Evolutionary conservation across 371 early-diverging fungal genomes (phyloP).

Genomic region (Conidiobolus coronatus): DNA sequence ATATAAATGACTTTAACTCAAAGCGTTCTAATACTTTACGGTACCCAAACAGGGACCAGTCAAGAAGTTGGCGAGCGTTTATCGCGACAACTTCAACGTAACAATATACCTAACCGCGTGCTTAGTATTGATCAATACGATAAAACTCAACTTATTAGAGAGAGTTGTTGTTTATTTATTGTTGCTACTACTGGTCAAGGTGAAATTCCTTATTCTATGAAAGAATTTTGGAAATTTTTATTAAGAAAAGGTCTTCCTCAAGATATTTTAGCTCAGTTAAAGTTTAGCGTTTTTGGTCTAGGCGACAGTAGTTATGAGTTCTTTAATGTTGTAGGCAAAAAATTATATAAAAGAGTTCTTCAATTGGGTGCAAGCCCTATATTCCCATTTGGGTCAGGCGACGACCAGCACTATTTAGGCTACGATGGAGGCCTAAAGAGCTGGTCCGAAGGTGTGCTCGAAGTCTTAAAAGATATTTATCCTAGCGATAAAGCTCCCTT

Average conservation of each 20-base stretch:
- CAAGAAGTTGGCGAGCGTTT: slow-evolving; percentile 60
- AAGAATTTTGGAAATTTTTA: slow-evolving; percentile 75
- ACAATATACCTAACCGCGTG: slow-evolving; percentile 26
- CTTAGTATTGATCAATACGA: slow-evolving; percentile 63
- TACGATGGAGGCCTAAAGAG: slow-evolving; percentile 62
- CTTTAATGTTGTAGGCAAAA: slow-evolving; percentile 91
- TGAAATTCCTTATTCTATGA: slow-evolving; percentile 79
- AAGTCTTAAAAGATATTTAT: slow-evolving; percentile 20
- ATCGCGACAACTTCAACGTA: slow-evolving; percentile 43
- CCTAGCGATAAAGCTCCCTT: not conserved
- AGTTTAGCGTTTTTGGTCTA: slow-evolving; percentile 75
- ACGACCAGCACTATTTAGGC: slow-evolving; percentile 94
- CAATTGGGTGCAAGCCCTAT: slow-evolving; percentile 74
- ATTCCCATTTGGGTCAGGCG: slow-evolving; percentile 63
- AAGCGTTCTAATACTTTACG: slow-evolving; percentile 33
- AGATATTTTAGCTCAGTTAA: slow-evolving; percentile 32
- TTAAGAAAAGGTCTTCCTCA: slow-evolving; percentile 49
- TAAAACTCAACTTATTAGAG: slow-evolving; percentile 30
- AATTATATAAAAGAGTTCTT: slow-evolving; percentile 60
- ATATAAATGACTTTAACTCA: too few species aligned
- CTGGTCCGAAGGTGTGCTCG: slow-evolving; percentile 59
- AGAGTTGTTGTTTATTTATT: slow-evolving; percentile 58
- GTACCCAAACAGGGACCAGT: slow-evolving; percentile 65
- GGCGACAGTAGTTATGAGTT: slow-evolving; percentile 86
- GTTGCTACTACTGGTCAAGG: slow-evolving; percentile 92